These are phyloP conservation scores for Pichia sp. DNA, from an alignment of 1,139 yeast species.

Conservation along the genomic window DNA sequence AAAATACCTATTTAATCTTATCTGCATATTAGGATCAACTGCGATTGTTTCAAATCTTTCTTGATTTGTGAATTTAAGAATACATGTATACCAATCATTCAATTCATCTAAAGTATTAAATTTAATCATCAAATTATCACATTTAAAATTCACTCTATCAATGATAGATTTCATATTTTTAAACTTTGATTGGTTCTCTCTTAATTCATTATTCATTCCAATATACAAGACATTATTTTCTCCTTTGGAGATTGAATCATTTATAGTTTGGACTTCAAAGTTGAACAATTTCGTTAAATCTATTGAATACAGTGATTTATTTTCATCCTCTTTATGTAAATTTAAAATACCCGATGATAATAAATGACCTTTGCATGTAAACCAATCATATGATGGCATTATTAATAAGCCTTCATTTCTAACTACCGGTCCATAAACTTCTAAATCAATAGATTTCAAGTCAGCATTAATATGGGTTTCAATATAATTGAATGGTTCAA, in stretches of 20 bases:
- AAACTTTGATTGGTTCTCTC: conserved; percentile 34
- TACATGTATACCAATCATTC: conserved; percentile 78
- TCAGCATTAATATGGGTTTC: background rate
- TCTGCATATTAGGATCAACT: conserved; percentile 13
- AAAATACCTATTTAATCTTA: conserved; percentile 53
- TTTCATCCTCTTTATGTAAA: conserved; percentile 59
- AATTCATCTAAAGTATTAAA: conserved; percentile 52
- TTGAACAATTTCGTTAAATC: conserved; percentile 50
- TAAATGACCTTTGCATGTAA: conserved; percentile 66
- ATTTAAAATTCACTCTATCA: background rate
- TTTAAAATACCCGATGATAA: conserved; percentile 62
- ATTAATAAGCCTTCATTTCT: background rate
- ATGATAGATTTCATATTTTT: background rate
- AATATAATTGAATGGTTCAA: background rate
- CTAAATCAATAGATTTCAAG: background rate
- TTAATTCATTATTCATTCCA: conserved; percentile 49
- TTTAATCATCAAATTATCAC: background rate
- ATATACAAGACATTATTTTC: conserved; percentile 51
- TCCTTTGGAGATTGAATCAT: conserved; percentile 55
- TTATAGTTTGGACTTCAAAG: conserved; percentile 65
- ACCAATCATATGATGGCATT: conserved; percentile 53
- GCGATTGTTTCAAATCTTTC: conserved; percentile 14
- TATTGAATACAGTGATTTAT: conserved; percentile 55
- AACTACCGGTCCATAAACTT: conserved; percentile 2
- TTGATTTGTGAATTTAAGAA: conserved; percentile 54